Percentiles rank a stretch among this genome's conserved stretches.
These are phyloP conservation scores for Eimeria nieschulzi DNA, from an alignment of 169 alveolate genomes.

Conservation along the genomic window DNA sequence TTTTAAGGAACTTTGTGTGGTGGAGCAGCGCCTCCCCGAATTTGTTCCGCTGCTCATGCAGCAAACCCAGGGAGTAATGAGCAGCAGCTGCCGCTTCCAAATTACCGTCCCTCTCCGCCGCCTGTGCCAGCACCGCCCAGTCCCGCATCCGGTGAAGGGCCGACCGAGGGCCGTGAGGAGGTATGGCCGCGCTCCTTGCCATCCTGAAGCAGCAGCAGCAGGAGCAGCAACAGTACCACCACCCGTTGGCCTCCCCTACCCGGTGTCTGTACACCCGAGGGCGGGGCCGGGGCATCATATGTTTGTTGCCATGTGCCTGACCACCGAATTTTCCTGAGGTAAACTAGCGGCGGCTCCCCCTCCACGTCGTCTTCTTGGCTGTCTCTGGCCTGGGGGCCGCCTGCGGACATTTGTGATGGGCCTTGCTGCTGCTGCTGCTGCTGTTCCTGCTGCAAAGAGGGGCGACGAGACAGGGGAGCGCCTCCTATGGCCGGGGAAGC, in stretches of 20 bases:
- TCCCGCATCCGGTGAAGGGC: not conserved
- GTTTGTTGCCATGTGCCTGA: not conserved
- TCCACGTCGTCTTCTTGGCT: not conserved
- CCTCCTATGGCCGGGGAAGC: not conserved
- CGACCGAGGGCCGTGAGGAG: not conserved
- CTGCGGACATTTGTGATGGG: too few relatives aligned
- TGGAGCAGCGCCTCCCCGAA: not conserved
- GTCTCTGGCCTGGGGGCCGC: not conserved
- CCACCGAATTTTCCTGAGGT: not conserved
- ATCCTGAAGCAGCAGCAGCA: constrained; percentile 1
- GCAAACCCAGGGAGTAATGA: not conserved
- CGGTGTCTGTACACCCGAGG: not conserved
- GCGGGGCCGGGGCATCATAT: not conserved
- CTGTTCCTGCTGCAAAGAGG: not conserved
- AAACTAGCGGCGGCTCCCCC: not conserved
- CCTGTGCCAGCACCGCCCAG: not conserved
- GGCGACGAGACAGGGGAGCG: not conserved
- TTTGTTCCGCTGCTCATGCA: not conserved
- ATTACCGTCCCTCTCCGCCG: not conserved
- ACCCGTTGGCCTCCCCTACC: not conserved
- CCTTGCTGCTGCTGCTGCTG: constrained; percentile 13
- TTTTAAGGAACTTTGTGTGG: not conserved
- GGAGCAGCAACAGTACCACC: constrained; percentile 4
- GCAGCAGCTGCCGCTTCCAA: not conserved
- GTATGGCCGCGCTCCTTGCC: constrained; percentile 14